phyloP scores from a whole-genome alignment of 257 asterid species.

The Craterostigma plantagineum region DNA sequence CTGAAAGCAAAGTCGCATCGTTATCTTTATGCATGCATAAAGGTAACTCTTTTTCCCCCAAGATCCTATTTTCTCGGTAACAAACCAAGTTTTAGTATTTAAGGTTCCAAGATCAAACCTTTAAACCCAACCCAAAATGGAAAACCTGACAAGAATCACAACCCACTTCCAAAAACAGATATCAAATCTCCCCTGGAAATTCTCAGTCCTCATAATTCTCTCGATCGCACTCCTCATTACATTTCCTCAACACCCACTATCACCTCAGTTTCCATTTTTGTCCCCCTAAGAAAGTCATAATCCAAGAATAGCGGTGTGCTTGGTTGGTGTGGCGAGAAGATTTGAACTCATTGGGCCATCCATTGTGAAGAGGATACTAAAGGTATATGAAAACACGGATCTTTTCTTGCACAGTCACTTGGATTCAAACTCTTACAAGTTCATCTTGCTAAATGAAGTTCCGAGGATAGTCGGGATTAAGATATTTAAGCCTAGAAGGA shows the following conservation, averaged over 20 bases:
- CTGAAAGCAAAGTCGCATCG: too few species aligned
- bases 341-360: slow-evolving; percentile 96
- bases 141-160: slow-evolving; percentile 25
- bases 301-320: slow-evolving; percentile 73
- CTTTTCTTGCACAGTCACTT: slow-evolving; percentile 65
- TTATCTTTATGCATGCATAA: too few species aligned
- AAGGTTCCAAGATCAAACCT: too few species aligned
- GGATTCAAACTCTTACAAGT: slow-evolving; percentile 56
- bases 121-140: slow-evolving; percentile 9
- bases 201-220: slow-evolving; percentile 30
- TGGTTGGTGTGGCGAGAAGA: slow-evolving; percentile 95
- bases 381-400: slow-evolving; percentile 48
- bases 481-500: slow-evolving; percentile 35
- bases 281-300: slow-evolving; percentile 32
- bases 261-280: slow-evolving; percentile 14
- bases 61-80: too few species aligned
- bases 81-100: too few species aligned
- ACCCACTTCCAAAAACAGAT: slow-evolving; percentile 27
- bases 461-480: slow-evolving; percentile 60
- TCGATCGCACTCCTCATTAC: slow-evolving; percentile 30
- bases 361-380: slow-evolving; percentile 43
- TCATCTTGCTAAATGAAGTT: slow-evolving; percentile 38
- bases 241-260: slow-evolving; percentile 18
- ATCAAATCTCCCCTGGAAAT: slow-evolving; percentile 45
- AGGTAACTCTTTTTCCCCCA: too few species aligned